phyloP scores from a whole-genome alignment of 2,329 filamentous ascomycete genomes.

The Aspergillus flavus region DNA sequence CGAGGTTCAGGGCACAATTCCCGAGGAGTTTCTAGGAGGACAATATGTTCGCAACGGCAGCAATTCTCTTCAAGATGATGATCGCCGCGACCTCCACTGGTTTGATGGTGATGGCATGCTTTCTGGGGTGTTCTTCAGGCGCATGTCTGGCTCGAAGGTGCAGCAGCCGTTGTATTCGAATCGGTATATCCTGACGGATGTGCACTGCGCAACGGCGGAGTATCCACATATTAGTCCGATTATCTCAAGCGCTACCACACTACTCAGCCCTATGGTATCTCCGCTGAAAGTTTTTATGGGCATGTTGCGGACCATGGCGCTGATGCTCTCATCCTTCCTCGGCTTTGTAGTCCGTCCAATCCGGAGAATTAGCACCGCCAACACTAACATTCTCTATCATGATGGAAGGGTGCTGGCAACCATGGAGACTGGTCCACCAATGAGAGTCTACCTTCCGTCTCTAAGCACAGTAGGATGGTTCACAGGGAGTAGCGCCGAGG shows the following conservation, averaged over 20 bases:
- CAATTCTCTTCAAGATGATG: constrained; percentile 67
- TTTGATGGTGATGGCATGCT: constrained; percentile 79
- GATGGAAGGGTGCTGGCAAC: neutral
- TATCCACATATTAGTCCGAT: constrained; percentile 59
- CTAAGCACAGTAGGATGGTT: neutral
- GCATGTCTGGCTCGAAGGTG: constrained; percentile 40
- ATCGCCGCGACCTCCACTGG: constrained; percentile 68
- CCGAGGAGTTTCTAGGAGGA: constrained; percentile 66
- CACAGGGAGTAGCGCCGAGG: neutral
- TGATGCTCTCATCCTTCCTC: constrained; percentile 62
- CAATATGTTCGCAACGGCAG: constrained; percentile 74
- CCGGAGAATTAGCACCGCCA: constrained; percentile 61
- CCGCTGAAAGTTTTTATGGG: neutral
- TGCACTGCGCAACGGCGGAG: constrained; percentile 59
- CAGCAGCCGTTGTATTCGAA: constrained; percentile 68
- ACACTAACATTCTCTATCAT: neutral
- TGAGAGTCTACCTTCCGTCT: constrained; percentile 1
- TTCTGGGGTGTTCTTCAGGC: constrained; percentile 63
- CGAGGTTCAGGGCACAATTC: constrained; percentile 60
- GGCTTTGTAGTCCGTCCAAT: constrained; percentile 57
- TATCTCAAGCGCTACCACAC: constrained; percentile 63
- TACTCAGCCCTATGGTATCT: constrained; percentile 1
- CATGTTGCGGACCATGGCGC: neutral
- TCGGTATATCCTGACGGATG: constrained; percentile 68
- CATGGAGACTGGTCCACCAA: neutral